These are phyloP conservation scores for Neltuma alba DNA, from an alignment of 306 rosid genomes.

Conservation along the genomic window DNA sequence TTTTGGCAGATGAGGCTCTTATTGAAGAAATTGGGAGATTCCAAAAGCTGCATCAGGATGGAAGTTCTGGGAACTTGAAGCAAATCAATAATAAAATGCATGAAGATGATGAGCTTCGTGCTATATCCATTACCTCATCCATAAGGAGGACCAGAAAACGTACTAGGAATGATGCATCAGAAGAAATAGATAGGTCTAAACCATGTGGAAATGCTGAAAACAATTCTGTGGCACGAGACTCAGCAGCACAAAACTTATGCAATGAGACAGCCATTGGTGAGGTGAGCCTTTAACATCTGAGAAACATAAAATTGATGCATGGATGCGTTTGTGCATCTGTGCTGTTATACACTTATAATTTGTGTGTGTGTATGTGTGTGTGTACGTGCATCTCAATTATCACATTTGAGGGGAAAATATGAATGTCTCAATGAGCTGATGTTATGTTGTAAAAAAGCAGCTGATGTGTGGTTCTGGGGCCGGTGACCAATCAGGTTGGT, in stretches of 20 bases:
- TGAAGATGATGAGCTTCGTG: constrained; percentile 32
- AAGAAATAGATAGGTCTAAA: constrained; percentile 33
- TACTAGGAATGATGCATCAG: constrained; percentile 43
- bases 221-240: constrained; percentile 39
- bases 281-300: constrained; percentile 35
- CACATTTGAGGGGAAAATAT: constrained; percentile 26
- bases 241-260: constrained; percentile 37
- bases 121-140: constrained; percentile 42
- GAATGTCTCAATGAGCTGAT: constrained; percentile 28
- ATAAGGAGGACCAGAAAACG: constrained; percentile 54
- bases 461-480: constrained; percentile 46
- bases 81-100: constrained; percentile 29
- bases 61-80: constrained; percentile 41
- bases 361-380: too few relatives aligned
- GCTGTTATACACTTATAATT: not conserved
- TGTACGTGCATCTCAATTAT: not conserved
- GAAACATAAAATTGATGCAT: not conserved
- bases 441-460: constrained; percentile 44
- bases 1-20: constrained; percentile 65
- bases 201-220: constrained; percentile 42
- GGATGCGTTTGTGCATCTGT: constrained; percentile 3
- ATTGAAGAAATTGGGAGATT: constrained; percentile 68
- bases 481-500: constrained; percentile 66
- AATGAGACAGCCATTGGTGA: constrained; percentile 41
- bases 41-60: constrained; percentile 47